A percentile compares a stretch with the other conserved stretches of the same genome.
These are phyloP conservation scores for Fusarium camptoceras DNA, from an alignment of 2,329 filamentous ascomycete genomes.

Conservation along the genomic window DNA sequence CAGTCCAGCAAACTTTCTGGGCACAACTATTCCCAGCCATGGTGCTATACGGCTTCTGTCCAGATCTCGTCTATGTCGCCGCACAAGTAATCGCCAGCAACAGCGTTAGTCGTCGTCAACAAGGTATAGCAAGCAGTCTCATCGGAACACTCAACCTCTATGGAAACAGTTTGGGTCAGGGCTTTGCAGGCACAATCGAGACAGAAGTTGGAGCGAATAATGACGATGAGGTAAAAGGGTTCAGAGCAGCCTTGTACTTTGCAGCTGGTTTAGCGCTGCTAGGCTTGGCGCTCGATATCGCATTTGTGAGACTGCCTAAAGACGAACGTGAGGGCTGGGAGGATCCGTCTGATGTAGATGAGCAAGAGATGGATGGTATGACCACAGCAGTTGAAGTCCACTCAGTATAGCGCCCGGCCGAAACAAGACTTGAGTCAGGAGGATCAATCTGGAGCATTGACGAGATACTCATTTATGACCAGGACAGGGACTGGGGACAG, in stretches of 20 bases:
- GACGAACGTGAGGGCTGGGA: constrained; percentile 28
- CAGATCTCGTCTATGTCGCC: constrained; percentile 63
- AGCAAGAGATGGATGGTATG: background rate
- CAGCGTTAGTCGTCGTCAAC: constrained; percentile 59
- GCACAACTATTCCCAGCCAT: constrained; percentile 56
- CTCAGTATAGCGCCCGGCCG: background rate
- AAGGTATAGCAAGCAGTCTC: constrained; percentile 63
- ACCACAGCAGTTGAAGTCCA: constrained; percentile 14
- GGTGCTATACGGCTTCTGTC: constrained; percentile 52
- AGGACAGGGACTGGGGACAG: background rate
- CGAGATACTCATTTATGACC: background rate
- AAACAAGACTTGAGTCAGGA: background rate
- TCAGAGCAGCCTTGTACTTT: constrained; percentile 20
- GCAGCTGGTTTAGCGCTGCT: constrained; percentile 13
- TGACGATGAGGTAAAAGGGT: constrained; percentile 1
- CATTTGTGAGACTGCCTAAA: constrained; percentile 22
- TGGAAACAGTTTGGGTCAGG: constrained; percentile 49
- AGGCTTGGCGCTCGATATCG: constrained; percentile 6
- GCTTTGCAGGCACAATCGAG: constrained; percentile 53
- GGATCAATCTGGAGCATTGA: background rate
- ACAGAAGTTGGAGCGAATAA: constrained; percentile 25
- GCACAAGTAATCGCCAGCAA: constrained; percentile 67
- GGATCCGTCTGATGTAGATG: background rate
- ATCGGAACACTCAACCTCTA: constrained; percentile 56
- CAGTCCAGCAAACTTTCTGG: constrained; percentile 56